These are phyloP conservation scores for Tolypocladium nubicola DNA, from an alignment of 2,329 filamentous ascomycete genomes.

Conservation along the genomic window DNA sequence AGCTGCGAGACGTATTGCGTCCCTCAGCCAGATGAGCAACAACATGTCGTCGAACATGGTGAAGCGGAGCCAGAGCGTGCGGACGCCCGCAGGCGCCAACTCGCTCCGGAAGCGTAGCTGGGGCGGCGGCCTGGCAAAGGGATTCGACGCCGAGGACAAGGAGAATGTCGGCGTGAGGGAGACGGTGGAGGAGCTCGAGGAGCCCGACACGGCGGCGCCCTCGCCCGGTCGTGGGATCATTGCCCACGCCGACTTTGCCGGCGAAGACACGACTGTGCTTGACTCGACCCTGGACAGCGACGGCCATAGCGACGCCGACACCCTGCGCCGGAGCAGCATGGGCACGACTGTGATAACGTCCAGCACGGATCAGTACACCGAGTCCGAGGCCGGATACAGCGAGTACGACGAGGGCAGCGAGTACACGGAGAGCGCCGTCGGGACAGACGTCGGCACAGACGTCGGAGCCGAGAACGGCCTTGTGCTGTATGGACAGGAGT, in stretches of 20 bases:
- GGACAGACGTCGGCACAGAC: conserved; percentile 10
- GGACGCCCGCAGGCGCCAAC: conserved; percentile 39
- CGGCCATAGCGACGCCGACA: conserved; percentile 39
- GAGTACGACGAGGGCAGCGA: conserved; percentile 35
- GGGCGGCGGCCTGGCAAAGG: conserved; percentile 41
- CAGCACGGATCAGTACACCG: conserved; percentile 25
- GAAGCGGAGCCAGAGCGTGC: conserved; percentile 69
- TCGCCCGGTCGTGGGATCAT: conserved; percentile 2
- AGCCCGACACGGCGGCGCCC: conserved; percentile 15
- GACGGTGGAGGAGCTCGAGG: conserved; percentile 46
- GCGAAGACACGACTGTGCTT: conserved; percentile 5
- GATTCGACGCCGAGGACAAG: conserved; percentile 45
- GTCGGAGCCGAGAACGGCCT: conserved; percentile 20
- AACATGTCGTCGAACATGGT: conserved; percentile 57
- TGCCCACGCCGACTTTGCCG: conserved; percentile 3
- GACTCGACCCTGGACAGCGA: conserved; percentile 13
- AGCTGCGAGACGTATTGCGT: conserved; percentile 71
- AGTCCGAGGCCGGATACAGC: conserved; percentile 24
- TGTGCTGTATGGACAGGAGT: conserved; percentile 20
- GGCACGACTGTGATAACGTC: conserved; percentile 37
- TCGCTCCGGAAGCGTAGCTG: conserved; percentile 59
- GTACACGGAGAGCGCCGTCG: conserved; percentile 19
- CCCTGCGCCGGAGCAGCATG: conserved; percentile 35
- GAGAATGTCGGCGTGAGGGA: conserved; percentile 55
- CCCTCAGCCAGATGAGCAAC: conserved; percentile 78